These are phyloP conservation scores for Penicillium freii DNA, from an alignment of 2,329 filamentous ascomycete genomes.

Conservation along the genomic window DNA sequence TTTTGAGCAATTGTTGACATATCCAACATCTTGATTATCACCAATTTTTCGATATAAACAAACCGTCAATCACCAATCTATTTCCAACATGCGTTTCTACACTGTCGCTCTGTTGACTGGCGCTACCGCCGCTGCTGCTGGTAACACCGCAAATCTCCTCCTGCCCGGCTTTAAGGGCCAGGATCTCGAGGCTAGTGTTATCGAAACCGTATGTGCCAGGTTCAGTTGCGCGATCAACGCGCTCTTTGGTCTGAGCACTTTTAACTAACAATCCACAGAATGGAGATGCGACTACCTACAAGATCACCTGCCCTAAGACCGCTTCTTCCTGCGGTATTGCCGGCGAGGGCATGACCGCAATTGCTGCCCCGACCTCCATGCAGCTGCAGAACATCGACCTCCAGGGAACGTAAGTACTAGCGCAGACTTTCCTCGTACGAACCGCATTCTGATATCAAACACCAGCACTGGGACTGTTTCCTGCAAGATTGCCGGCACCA, in stretches of 20 bases:
- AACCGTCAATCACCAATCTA: slow-evolving; percentile 2
- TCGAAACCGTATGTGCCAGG: slow-evolving; percentile 17
- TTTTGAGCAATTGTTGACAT: slow-evolving; percentile 17
- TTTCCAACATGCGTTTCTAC: slow-evolving; percentile 25
- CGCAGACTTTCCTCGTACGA: not conserved
- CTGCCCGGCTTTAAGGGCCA: slow-evolving; percentile 24
- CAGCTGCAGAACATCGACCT: slow-evolving; percentile 18
- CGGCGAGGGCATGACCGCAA: slow-evolving; percentile 22
- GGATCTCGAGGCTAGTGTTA: slow-evolving; percentile 20
- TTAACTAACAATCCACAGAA: slow-evolving; percentile 12
- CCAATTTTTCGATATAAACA: not conserved
- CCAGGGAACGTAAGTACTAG: slow-evolving; percentile 20
- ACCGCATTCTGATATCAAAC: not conserved
- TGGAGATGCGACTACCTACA: slow-evolving; percentile 26
- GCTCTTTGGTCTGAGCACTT: not conserved
- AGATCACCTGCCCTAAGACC: slow-evolving; percentile 22
- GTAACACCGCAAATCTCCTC: slow-evolving; percentile 22
- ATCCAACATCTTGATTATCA: slow-evolving; percentile 6
- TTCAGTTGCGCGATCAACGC: not conserved
- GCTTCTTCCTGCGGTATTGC: slow-evolving; percentile 19
- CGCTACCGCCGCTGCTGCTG: slow-evolving; percentile 24
- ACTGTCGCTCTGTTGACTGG: slow-evolving; percentile 28
- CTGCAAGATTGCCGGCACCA: slow-evolving; percentile 28
- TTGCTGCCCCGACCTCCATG: slow-evolving; percentile 22
- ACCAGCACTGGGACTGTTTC: slow-evolving; percentile 20